These are phyloP conservation scores for Laetiporus sulphureus DNA, from an alignment of 1,284 basidiomycete genomes.

Conservation along the genomic window DNA sequence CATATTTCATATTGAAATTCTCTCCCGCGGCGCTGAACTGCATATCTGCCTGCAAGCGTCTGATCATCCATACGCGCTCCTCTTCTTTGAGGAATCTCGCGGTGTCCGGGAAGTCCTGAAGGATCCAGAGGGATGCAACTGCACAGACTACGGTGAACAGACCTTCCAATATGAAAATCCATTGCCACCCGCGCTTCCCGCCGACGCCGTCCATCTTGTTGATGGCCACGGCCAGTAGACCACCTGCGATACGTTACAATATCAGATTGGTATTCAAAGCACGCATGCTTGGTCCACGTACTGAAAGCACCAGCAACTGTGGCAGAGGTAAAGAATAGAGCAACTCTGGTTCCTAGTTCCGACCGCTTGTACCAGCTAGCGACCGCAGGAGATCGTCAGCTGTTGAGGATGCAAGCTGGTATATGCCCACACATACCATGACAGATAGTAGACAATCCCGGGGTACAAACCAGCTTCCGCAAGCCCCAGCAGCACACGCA, in stretches of 20 bases:
- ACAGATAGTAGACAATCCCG: conserved; percentile 32
- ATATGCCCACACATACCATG: conserved; percentile 23
- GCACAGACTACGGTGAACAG: conserved; percentile 56
- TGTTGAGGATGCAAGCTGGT: no score
- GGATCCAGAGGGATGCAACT: conserved; percentile 44
- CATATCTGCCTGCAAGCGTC: conserved; percentile 40
- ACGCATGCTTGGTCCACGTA: conserved; percentile 19
- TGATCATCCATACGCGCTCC: conserved; percentile 46
- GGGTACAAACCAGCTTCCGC: conserved; percentile 33
- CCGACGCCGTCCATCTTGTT: conserved; percentile 63
- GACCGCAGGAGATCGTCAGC: not conserved
- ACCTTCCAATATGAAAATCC: conserved; percentile 78
- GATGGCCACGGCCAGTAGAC: conserved; percentile 59
- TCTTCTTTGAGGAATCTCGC: conserved; percentile 46
- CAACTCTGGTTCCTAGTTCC: conserved; percentile 53
- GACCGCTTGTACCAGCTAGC: conserved; percentile 40
- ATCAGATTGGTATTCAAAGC: not conserved
- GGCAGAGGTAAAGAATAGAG: conserved; percentile 63
- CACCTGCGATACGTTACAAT: conserved; percentile 30
- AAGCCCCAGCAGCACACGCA: conserved; percentile 29
- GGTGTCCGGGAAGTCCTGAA: conserved; percentile 54
- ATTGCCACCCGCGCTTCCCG: conserved; percentile 51
- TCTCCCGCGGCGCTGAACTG: conserved; percentile 45
- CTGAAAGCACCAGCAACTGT: conserved; percentile 68
- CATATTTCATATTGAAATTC: conserved; percentile 35